Conservation (phyloP, 805 yeast genomes). For the Schizosaccharomyces cryophilus region DNA sequence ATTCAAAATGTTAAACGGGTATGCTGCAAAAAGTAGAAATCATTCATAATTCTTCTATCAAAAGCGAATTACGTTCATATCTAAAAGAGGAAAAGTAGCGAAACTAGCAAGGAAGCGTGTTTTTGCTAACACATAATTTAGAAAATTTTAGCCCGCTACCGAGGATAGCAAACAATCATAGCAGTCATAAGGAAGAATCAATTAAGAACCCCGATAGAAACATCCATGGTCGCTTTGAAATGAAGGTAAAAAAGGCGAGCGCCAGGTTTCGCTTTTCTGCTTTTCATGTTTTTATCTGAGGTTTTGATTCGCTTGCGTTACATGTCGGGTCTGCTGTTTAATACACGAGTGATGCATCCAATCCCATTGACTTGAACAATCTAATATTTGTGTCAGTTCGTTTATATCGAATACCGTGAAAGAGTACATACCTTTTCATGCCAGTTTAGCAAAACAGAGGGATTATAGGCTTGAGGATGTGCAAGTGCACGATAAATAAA, state of each 20-base stretch:
- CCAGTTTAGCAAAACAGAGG: constrained; percentile 65
- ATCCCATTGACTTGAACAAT: background rate
- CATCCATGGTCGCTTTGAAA: background rate
- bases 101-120: no score
- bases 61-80: background rate
- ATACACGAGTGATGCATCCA: constrained; percentile 1
- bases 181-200: background rate
- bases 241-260: no score
- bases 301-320: background rate
- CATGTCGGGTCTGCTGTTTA: background rate
- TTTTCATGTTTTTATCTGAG: no score
- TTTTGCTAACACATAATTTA: background rate
- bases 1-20: background rate
- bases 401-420: background rate
- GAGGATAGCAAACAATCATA: background rate
- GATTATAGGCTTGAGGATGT: constrained; percentile 28
- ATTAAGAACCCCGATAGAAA: background rate
- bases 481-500: constrained; percentile 72
- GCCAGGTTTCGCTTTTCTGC: no score
- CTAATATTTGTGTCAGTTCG: background rate
- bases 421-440: constrained; percentile 33
- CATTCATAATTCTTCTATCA: background rate
- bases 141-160: background rate
- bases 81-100: no score
- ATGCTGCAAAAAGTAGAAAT: background rate